Percentiles rank a stretch among this genome's conserved stretches.
Evolutionary conservation across 495 filamentous ascomycete genomes (phyloP).

Genomic region (Aspergillus nanangensis): DNA sequence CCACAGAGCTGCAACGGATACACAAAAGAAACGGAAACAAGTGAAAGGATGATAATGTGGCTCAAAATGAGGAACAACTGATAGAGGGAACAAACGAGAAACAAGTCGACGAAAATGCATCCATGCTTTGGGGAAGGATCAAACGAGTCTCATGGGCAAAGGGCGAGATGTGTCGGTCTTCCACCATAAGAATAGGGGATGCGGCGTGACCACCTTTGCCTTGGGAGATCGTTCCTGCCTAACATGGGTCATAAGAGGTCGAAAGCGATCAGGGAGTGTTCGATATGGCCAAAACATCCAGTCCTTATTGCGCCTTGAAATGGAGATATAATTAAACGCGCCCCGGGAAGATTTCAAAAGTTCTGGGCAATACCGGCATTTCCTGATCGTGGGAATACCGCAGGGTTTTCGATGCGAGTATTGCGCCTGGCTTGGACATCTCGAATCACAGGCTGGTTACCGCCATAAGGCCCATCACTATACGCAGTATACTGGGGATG

Average conservation of each 20-base stretch:
- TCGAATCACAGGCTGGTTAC: constrained; percentile 77
- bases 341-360: constrained; percentile 52
- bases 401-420: constrained; percentile 87
- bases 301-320: too few relatives aligned
- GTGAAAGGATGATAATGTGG: not conserved
- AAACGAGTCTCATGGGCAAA: too few relatives aligned
- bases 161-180: too few relatives aligned
- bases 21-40: not conserved
- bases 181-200: too few relatives aligned
- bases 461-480: constrained; percentile 49
- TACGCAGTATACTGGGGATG: constrained; percentile 54
- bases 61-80: not conserved
- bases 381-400: constrained; percentile 79
- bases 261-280: too few relatives aligned
- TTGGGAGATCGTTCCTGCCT: too few relatives aligned
- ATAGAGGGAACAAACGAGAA: not conserved
- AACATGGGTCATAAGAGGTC: too few relatives aligned
- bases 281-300: too few relatives aligned
- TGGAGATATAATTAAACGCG: not conserved
- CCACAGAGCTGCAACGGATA: too few relatives aligned
- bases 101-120: not conserved
- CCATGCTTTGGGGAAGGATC: too few relatives aligned
- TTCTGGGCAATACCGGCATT: constrained; percentile 98
- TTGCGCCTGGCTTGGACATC: constrained; percentile 89
- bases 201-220: too few relatives aligned